Conservation (phyloP, 345 rosid genomes). For the Aquilaria malaccensis region DNA sequence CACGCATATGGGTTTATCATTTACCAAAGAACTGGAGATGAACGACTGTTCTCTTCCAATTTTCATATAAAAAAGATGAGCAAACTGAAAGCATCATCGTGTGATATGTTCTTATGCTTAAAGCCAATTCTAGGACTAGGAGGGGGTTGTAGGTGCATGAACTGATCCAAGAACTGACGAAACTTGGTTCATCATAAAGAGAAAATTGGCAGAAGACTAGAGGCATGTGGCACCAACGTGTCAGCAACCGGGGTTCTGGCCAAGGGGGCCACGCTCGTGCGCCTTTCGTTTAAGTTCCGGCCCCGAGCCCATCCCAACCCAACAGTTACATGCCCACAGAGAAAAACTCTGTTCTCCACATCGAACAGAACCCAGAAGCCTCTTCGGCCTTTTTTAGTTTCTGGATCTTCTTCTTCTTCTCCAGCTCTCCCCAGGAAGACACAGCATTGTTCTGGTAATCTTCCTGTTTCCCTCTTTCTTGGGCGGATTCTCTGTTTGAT, state of each 20-base stretch:
- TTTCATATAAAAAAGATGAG: no score
- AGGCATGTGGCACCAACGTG: conserved; percentile 25
- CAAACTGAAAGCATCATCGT: no score
- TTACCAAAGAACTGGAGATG: no score
- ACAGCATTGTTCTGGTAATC: background rate
- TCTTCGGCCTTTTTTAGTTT: background rate
- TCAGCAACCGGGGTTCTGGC: conserved; percentile 1
- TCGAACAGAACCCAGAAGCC: background rate
- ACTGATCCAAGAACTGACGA: background rate
- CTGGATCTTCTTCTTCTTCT: background rate
- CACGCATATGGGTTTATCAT: no score
- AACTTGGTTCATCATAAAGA: background rate
- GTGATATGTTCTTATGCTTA: no score
- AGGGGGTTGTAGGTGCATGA: no score
- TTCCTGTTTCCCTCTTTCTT: no score
- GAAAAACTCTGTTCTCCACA: background rate
- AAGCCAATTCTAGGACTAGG: no score
- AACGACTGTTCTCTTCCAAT: no score
- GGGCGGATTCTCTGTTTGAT: no score
- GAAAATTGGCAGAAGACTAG: conserved; percentile 5
- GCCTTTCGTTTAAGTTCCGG: conserved; percentile 4
- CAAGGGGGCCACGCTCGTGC: conserved; percentile 6
- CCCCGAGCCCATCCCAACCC: no score
- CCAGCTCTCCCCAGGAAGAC: background rate
- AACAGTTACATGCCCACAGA: conserved; percentile 14